These are phyloP conservation scores for Chlamydomonas incerta DNA, from an alignment of 139 green algal species.

Conservation along the genomic window DNA sequence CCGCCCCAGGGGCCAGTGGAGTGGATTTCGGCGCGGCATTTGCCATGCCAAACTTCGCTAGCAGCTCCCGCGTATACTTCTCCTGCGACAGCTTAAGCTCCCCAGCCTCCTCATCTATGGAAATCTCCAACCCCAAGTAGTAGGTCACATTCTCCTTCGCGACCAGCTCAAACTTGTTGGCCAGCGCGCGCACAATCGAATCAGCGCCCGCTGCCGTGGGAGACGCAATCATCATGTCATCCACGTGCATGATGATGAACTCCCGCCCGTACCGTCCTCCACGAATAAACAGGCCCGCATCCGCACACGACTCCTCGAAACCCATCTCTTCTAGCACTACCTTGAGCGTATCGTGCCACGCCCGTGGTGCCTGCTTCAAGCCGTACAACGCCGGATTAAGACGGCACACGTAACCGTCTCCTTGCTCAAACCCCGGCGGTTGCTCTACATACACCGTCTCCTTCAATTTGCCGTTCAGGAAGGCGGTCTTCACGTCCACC, in stretches of 20 bases:
- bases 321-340: conserved; percentile 44
- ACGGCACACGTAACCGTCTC: conserved; percentile 36
- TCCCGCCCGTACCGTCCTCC: conserved; percentile 14
- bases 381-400: conserved; percentile 61
- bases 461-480: conserved; percentile 65
- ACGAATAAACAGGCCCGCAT: conserved; percentile 19
- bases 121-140: conserved; percentile 14
- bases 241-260: conserved; percentile 51
- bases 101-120: not conserved
- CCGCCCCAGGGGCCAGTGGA: not conserved
- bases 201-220: too few species aligned
- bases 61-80: not conserved
- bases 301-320: conserved; percentile 38
- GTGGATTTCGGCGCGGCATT: too few species aligned
- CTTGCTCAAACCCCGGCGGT: not conserved
- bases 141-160: not conserved
- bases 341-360: conserved; percentile 54
- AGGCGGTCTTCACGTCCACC: conserved; percentile 71
- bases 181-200: not conserved
- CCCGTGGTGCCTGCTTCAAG: conserved; percentile 61
- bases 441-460: conserved; percentile 44
- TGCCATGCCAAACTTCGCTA: not conserved
- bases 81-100: not conserved
- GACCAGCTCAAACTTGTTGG: not conserved
- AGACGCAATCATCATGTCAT: conserved; percentile 48